Evolutionary conservation across 805 yeast genomes (phyloP).

Genomic region (Spathaspora hagerdaliae): DNA sequence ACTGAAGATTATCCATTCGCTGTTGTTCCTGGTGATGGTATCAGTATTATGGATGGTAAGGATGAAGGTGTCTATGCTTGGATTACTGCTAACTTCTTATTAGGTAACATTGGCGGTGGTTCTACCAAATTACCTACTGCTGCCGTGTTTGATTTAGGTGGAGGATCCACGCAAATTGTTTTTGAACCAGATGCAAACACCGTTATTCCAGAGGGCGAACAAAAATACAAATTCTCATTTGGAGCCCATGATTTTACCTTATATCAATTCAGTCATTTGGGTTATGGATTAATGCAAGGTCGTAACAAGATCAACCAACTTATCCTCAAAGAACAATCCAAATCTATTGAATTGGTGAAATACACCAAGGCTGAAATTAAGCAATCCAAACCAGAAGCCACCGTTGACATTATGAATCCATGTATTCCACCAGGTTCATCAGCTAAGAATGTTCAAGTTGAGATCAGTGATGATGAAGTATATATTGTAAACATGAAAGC

Average conservation of each 20-base stretch:
- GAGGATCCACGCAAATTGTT: constrained; percentile 98
- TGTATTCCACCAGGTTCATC: constrained; percentile 79
- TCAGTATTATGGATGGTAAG: constrained; percentile 90
- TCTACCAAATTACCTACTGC: constrained; percentile 69
- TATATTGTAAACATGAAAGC: constrained; percentile 64
- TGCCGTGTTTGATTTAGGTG: constrained; percentile 97
- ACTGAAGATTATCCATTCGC: constrained; percentile 87
- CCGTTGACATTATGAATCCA: constrained; percentile 61
- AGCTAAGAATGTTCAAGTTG: constrained; percentile 61
- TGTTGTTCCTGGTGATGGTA: constrained; percentile 81
- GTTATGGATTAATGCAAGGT: constrained; percentile 94
- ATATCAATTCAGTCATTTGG: constrained; percentile 93
- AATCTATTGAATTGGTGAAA: constrained; percentile 15
- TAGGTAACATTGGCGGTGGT: constrained; percentile 89
- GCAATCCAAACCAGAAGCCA: constrained; percentile 34
- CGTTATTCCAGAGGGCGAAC: constrained; percentile 82
- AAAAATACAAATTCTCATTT: constrained; percentile 73
- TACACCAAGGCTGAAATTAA: constrained; percentile 21
- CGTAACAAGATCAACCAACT: constrained; percentile 72
- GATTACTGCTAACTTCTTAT: constrained; percentile 91
- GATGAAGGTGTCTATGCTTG: constrained; percentile 99
- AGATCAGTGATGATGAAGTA: constrained; percentile 38
- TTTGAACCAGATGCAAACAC: constrained; percentile 86
- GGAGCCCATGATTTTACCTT: constrained; percentile 77
- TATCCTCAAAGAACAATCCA: constrained; percentile 52